Base-by-base conservation (phyloP, 2,329 filamentous ascomycete genomes). In the Coleophoma eucalyptorum region DNA sequence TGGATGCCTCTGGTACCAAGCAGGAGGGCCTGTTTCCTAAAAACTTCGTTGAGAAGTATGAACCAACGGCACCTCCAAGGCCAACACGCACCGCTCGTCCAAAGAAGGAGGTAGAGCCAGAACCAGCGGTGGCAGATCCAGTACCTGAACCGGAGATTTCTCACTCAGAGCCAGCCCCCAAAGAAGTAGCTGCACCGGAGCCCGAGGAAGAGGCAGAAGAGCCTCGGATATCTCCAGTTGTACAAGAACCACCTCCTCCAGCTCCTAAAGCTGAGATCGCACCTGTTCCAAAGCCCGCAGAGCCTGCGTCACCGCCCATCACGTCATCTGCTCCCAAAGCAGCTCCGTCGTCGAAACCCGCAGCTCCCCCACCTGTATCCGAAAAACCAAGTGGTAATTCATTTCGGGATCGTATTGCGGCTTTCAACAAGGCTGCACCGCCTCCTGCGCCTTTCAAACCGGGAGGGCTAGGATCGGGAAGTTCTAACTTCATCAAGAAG, bases 1-100 rank as follows among this genome's bases (percentile, higher is more conserved):
- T 84, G 57, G 89, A 95, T 70, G 82, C 84, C 53, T 71, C 77
- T 48, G 94, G 94, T 50, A 72, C 70, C 56, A 90, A 86, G 70
- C 81, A 85, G 66, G 85, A 92, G 65, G 93, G 93, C 59, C 88
- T 97, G 62, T 97, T 97, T 69, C 93, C 91, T 47, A 87, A 88
- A 67, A 99, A 97, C 73, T 99, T 99, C 67, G 94, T 99, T 65
- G 94, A 99, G 71, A 90, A 87, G 72, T 95, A 90, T 71, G 93
- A 97, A 69, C 94, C 94, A 35, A 87, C 85, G 50, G 87, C 93
- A 56, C 94, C 94, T 53, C 90, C 92, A 53, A 84, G 94, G 52
- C 94, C 94, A 51, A 80, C 82, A 56, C 84, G 94, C 63, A 76
- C 82, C 15, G 72, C 69, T 51, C 85, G 89, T 58, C 72, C 80